Conservation (phyloP, 1,139 yeast genomes). For the Nakaseomyces sp. region DNA sequence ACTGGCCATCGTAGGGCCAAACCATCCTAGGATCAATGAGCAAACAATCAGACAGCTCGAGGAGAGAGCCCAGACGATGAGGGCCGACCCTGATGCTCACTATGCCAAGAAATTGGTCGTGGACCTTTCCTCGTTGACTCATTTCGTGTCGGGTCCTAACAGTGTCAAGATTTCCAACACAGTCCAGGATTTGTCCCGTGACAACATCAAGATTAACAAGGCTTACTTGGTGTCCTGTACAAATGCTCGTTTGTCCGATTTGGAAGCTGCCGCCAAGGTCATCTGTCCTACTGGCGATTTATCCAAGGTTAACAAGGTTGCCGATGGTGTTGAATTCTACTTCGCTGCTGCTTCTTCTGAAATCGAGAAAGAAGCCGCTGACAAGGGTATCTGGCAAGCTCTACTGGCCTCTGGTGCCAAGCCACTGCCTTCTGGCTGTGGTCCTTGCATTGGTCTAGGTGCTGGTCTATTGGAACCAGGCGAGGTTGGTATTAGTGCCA, state of each 20-base stretch:
- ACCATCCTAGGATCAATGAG: constrained; percentile 77
- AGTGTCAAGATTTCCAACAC: constrained; percentile 87
- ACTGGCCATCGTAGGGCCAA: constrained; percentile 55
- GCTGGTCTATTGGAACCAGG: constrained; percentile 89
- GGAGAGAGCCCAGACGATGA: constrained; percentile 19
- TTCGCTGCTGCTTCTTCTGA: constrained; percentile 94
- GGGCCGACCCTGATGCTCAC: constrained; percentile 65
- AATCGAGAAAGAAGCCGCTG: constrained; percentile 89
- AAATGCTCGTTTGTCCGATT: constrained; percentile 84
- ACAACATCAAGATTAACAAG: constrained; percentile 74
- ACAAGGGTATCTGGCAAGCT: constrained; percentile 83
- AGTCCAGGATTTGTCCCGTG: constrained; percentile 59
- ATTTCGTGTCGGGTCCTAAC: constrained; percentile 92
- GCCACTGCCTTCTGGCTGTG: constrained; percentile 97
- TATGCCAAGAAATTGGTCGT: constrained; percentile 83
- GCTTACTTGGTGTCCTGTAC: constrained; percentile 98
- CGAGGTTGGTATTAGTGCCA: constrained; percentile 96
- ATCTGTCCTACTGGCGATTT: constrained; percentile 27
- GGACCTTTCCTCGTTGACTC: constrained; percentile 79
- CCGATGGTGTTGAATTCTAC: constrained; percentile 85
- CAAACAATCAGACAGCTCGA: constrained; percentile 40
- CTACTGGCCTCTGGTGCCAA: constrained; percentile 87
- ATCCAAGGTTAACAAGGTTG: constrained; percentile 54
- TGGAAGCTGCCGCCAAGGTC: constrained; percentile 88
- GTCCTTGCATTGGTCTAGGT: constrained; percentile 98